phyloP scores from a whole-genome alignment of 169 alveolate genomes.

The Cryptosporidium bovis region DNA sequence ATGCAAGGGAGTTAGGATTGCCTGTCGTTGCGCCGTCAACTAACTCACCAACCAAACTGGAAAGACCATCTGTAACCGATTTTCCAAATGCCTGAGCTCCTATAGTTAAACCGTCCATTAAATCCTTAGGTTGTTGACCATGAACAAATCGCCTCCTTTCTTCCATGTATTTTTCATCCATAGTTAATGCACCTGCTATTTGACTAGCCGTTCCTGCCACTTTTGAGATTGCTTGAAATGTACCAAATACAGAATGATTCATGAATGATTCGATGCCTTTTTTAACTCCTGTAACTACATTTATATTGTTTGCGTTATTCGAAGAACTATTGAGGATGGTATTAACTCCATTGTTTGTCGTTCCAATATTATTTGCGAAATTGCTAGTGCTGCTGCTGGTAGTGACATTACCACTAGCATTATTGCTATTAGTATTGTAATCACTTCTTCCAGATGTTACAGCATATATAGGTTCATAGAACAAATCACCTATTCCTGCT shows the following conservation, averaged over 20 bases:
- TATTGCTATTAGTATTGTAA: not conserved
- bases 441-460: conserved; percentile 64
- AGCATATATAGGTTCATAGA: conserved; percentile 69
- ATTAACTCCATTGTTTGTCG: too few species aligned
- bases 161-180: conserved; percentile 80
- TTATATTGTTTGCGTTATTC: conserved; percentile 42
- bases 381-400: too few species aligned
- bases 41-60: conserved; percentile 76
- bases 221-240: conserved; percentile 80
- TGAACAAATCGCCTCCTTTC: conserved; percentile 77
- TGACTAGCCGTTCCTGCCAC: conserved; percentile 83
- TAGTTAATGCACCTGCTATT: conserved; percentile 79
- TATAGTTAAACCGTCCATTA: conserved; percentile 79
- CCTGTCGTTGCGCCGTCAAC: conserved; percentile 72
- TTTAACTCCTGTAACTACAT: conserved; percentile 79
- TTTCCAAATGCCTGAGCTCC: conserved; percentile 83
- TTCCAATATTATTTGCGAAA: too few species aligned
- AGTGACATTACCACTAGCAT: too few species aligned
- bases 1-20: conserved; percentile 73
- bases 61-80: conserved; percentile 81
- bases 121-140: conserved; percentile 79
- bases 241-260: conserved; percentile 80
- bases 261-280: conserved; percentile 79
- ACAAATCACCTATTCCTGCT: conserved; percentile 73
- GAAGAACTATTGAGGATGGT: too few species aligned